Evolutionary conservation across 257 asterid species (phyloP), one percentile per base, ranked within the genome.

Genomic region (Penstemon barbatus): DNA sequence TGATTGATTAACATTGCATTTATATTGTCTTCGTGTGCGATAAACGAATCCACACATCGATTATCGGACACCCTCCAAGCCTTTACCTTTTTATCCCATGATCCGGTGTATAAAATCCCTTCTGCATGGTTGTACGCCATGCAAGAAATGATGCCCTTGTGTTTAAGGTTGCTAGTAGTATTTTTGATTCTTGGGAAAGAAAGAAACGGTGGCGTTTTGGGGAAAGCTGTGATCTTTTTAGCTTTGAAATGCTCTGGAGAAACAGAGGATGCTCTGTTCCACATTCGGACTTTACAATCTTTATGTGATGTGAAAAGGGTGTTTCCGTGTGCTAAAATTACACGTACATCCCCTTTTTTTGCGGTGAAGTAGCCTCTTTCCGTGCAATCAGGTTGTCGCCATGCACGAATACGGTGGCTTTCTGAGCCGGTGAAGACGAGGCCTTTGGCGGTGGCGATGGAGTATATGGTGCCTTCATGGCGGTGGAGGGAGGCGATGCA

Each of bases 401-500:
- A 89, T 6, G 95, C 97, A 38, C 90, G 95, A 53, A 92, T 57
- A 59, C 96, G 87, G 46, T 80, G 48, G 78, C 95, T 84, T 48
- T 86, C 91, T 0, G 98, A 89, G 69, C 95, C 92, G 5, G 97
- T 92, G 66, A 87, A 89, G 59, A 89, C 89, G n/a, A 87, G 41
- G 46, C 96, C 96, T 10, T 75, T 74, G 5, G 86, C 65, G 56
- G 83, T 66, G 38, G 96, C 86, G 52, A 89, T 74, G 79, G 98
- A 77, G 64, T 80, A 81, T n/a, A 91, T 82, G 66, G 81, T 79
- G 50, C 98, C 96, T 6, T 89, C 98, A 7, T 85, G 92, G 81
- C 96, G 96, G 80, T 79, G 96, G 51, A 91, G 90, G 54, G 98
- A 82, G 69, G 94, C 90, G 44, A 91, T 83, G 85, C 98, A 91